A percentile compares a stretch with the other conserved stretches of the same genome.
Evolutionary conservation across 805 yeast species (phyloP).

Genomic region (Pichia cabralensis): DNA sequence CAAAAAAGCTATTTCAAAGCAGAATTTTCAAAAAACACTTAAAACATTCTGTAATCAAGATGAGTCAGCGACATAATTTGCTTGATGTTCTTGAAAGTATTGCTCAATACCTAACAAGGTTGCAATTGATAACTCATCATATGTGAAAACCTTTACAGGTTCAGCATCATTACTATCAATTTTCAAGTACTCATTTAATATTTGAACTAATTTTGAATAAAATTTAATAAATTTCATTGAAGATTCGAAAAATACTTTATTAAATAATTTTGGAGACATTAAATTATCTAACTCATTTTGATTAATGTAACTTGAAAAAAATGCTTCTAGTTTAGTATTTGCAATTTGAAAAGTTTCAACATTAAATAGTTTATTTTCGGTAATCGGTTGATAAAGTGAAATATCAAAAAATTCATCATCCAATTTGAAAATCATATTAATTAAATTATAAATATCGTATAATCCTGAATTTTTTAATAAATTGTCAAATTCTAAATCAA

Average conservation of each 20-base stretch:
- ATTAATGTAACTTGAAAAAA: slow-evolving; percentile 50
- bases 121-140: slow-evolving; percentile 53
- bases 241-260: slow-evolving; percentile 42
- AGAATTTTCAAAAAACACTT: too few relatives aligned
- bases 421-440: slow-evolving; percentile 64
- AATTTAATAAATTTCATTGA: slow-evolving; percentile 40
- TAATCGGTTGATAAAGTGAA: slow-evolving; percentile 53
- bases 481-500: slow-evolving; percentile 33
- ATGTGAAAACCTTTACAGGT: slow-evolving; percentile 31
- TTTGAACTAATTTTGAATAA: slow-evolving; percentile 30
- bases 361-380: slow-evolving; percentile 49
- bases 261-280: slow-evolving; percentile 54
- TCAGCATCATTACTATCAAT: slow-evolving; percentile 18
- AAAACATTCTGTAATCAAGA: not conserved
- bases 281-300: slow-evolving; percentile 48
- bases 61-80: too few relatives aligned
- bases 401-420: slow-evolving; percentile 50
- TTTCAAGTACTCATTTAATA: slow-evolving; percentile 29
- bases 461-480: slow-evolving; percentile 45
- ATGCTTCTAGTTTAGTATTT: slow-evolving; percentile 36
- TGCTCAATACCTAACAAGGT: slow-evolving; percentile 64
- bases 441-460: slow-evolving; percentile 48
- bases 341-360: slow-evolving; percentile 33
- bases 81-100: slow-evolving; percentile 10
- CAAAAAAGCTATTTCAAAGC: too few relatives aligned